Percentiles rank a stretch among this genome's conserved stretches.
Evolutionary conservation across 2,329 filamentous ascomycete genomes (phyloP).

Genomic region (Beauveria varroae): DNA sequence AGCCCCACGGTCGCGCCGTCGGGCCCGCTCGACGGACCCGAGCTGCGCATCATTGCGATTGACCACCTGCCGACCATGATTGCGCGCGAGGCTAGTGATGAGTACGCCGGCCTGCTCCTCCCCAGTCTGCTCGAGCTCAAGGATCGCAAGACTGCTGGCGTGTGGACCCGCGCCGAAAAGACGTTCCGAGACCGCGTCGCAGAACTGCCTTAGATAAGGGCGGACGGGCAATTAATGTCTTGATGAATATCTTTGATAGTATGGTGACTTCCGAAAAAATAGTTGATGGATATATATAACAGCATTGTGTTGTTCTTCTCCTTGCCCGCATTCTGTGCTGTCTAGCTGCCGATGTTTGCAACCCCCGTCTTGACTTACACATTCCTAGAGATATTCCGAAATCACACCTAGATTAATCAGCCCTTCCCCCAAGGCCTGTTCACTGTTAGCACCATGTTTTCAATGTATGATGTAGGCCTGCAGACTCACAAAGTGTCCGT

Average conservation of each 20-base stretch:
- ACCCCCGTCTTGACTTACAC: no score
- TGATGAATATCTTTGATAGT: neutral
- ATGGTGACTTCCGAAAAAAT: neutral
- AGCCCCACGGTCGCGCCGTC: slow-evolving; percentile 70
- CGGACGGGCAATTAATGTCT: neutral
- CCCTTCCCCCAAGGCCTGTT: neutral
- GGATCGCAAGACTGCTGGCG: slow-evolving; percentile 58
- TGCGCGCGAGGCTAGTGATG: slow-evolving; percentile 75
- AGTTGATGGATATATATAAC: neutral
- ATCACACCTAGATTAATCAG: neutral
- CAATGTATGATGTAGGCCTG: neutral
- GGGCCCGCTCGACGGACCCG: slow-evolving; percentile 45
- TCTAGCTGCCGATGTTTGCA: no score
- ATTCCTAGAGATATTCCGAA: neutral
- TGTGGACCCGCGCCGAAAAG: slow-evolving; percentile 76
- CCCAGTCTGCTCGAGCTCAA: slow-evolving; percentile 70
- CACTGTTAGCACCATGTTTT: neutral
- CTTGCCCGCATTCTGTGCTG: no score
- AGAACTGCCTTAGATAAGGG: slow-evolving; percentile 4
- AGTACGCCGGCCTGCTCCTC: slow-evolving; percentile 68
- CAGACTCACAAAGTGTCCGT: neutral
- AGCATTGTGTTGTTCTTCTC: no score
- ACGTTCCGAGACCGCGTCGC: slow-evolving; percentile 58
- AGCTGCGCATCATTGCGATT: slow-evolving; percentile 72
- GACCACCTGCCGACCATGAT: slow-evolving; percentile 74